Evolutionary conservation across 129 eudicot genomes (phyloP), one percentile per base, ranked within the genome.

Genomic region (Deinandra increscens): DNA sequence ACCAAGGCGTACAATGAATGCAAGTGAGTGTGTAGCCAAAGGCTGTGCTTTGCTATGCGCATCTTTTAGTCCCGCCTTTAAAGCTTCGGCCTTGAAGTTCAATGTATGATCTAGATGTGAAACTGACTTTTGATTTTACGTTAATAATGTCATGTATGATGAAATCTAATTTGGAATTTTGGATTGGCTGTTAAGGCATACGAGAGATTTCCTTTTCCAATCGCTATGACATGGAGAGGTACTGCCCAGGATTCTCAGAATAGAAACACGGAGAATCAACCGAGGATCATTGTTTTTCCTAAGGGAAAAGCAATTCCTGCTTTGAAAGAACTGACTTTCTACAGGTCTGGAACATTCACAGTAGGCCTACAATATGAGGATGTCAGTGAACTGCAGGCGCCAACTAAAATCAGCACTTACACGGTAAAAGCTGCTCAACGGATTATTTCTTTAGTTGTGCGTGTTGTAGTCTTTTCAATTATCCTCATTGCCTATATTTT

Each of bases 1-100:
- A 66, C 96, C 98, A 5, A 82, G 96, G 64, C 88, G 98, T 18
- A 89, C 98, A 48, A 92, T 88, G 98, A 93, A 89, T 33, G 98
- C 96, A 11, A 93, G 96, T 75, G 98, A 93, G 71, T 92, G 96
- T 74, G 96, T 92, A 34, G 83, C 98, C 4, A 92, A 88, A 80
- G 98, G 98, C 6, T 76, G 91, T 77, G 98, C 96, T 48, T 77
- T 92, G 36, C 75, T 88, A 60, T 92, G 98, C 18, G 98, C 98
- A 20, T 88, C 86, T 77, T 86, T 92, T 12, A 92, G 96, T 53
- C 98, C 98, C 7, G 86, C 96, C 2, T 92, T 88, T 50, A 88
- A 92, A 88, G 98, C 88, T 51, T 73, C 91, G 71, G 98, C n/a
- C n/a, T n/a, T n/a, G n/a, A n/a, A 88, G 11, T 92, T 92, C 56